Conservation (phyloP, 2,329 filamentous ascomycete genomes). For the Sporothrix variecibatus region DNA sequence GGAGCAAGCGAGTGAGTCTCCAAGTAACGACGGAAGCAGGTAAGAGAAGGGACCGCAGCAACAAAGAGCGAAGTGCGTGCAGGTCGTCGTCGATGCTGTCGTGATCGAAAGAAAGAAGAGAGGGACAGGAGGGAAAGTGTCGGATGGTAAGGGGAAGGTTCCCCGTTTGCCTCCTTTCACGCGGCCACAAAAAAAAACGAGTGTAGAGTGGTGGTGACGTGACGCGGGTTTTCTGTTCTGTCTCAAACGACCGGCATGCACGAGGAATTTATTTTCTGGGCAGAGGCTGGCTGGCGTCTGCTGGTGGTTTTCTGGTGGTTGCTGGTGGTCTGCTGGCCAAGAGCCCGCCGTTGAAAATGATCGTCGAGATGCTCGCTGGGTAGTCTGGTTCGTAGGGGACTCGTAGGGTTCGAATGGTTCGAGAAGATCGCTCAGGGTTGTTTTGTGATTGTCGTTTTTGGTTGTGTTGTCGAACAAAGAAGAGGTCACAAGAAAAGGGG, state of each 20-base stretch:
- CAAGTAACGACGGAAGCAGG: slow-evolving; percentile 9
- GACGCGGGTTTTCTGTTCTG: slow-evolving; percentile 1
- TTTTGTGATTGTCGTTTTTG: not conserved
- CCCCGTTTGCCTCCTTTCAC: not conserved
- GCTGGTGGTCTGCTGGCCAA: not conserved
- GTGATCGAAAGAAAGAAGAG: not conserved
- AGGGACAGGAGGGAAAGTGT: not conserved
- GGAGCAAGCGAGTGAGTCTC: slow-evolving; percentile 11
- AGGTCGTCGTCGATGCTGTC: not conserved
- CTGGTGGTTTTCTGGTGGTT: not conserved
- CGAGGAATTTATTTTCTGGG: not conserved
- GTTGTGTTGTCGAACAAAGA: not conserved
- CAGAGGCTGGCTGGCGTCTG: not conserved
- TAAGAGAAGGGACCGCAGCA: not conserved
- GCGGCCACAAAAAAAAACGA: not conserved
- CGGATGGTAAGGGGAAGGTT: not conserved
- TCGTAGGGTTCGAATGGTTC: not conserved
- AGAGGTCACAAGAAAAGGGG: not conserved
- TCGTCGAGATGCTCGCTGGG: slow-evolving; percentile 14
- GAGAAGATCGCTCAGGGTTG: not conserved
- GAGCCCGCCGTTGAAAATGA: not conserved
- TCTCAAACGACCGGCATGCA: not conserved
- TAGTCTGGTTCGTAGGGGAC: not conserved
- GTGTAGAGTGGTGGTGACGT: slow-evolving; percentile 11
- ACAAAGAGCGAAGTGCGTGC: slow-evolving; percentile 12